Conservation (phyloP, 139 green algal species). For the Chlamydomonas incerta region DNA sequence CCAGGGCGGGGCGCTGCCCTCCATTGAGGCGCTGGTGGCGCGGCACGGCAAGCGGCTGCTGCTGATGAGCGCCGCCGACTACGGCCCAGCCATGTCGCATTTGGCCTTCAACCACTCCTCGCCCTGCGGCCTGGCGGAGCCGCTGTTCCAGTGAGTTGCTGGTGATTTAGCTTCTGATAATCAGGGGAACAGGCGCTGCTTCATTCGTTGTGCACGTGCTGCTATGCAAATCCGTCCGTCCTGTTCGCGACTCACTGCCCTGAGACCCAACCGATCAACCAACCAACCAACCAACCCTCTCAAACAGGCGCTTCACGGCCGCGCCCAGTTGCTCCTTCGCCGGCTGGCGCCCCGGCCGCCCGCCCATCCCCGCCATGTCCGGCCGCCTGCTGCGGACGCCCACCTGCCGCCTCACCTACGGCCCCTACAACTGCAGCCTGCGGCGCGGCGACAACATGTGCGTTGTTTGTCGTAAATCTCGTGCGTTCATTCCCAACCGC, state of each 20-base stretch:
- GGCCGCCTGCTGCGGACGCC: constrained; percentile 57
- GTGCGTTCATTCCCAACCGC: no score
- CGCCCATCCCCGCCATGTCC: constrained; percentile 17
- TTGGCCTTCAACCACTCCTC: constrained; percentile 60
- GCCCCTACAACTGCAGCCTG: constrained; percentile 77
- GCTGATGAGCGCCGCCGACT: constrained; percentile 68
- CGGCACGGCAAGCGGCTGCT: constrained; percentile 63
- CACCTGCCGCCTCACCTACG: constrained; percentile 79
- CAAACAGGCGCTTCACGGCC: neutral
- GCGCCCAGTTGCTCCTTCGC: constrained; percentile 11
- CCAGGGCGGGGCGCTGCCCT: constrained; percentile 35
- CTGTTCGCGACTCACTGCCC: no score
- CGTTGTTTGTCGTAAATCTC: no score
- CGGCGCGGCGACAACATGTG: constrained; percentile 45
- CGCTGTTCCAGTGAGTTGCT: constrained; percentile 8
- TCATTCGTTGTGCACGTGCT: no score
- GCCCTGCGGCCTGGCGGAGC: constrained; percentile 12
- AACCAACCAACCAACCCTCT: neutral
- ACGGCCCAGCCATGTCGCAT: constrained; percentile 63
- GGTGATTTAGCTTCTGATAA: no score
- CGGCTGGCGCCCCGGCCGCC: neutral
- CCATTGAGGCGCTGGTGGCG: constrained; percentile 50
- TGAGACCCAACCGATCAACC: no score
- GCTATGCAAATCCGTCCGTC: no score
- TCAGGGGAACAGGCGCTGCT: no score